Evolutionary conservation across 305 asterid genomes (phyloP).

Genomic region (Rubia peregrina): DNA sequence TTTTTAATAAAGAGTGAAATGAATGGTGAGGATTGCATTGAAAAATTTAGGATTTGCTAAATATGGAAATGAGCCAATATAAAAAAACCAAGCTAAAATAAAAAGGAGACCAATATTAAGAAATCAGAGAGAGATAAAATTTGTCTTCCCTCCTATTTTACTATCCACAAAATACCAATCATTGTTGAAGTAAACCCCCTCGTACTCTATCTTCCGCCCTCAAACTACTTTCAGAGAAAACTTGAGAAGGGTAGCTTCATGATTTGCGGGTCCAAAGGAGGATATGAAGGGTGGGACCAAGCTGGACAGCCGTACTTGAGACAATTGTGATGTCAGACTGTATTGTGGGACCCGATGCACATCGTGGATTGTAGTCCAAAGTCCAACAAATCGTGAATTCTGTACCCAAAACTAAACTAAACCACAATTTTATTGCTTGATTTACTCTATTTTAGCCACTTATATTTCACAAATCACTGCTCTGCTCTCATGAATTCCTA

Average conservation of each 20-base stretch:
- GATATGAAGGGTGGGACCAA: not conserved
- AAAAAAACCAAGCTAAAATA: no score
- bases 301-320: slow-evolving; percentile 16
- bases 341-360: not conserved
- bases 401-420: not conserved
- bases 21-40: no score
- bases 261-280: slow-evolving; percentile 13
- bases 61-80: no score
- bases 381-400: not conserved
- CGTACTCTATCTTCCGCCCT: no score
- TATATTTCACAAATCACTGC: not conserved
- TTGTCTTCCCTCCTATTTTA: no score
- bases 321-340: not conserved
- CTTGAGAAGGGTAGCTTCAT: not conserved
- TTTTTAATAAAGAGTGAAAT: no score
- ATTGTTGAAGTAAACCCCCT: no score
- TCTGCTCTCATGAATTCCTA: not conserved
- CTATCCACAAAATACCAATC: no score
- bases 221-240: not conserved
- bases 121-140: no score
- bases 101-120: no score
- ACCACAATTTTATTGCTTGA: slow-evolving; percentile 15
- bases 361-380: slow-evolving; percentile 4
- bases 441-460: slow-evolving; percentile 10
- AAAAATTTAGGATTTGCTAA: no score